phyloP scores from a whole-genome alignment of 2,329 filamentous ascomycete species.

The Zymoseptoria passerinii region DNA sequence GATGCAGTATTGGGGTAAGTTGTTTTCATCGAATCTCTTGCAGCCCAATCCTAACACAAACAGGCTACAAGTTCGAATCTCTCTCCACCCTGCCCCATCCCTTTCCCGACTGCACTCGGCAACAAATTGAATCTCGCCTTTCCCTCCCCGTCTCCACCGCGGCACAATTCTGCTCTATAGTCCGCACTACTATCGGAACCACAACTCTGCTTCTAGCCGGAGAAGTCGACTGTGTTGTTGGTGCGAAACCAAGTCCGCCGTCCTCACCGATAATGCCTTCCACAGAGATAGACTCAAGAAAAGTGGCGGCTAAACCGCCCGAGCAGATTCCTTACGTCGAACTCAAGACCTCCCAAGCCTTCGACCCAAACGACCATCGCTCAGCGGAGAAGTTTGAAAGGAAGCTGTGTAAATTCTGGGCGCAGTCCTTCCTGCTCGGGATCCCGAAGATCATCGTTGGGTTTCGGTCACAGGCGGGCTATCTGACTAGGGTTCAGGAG shows the following conservation, averaged over 20 bases:
- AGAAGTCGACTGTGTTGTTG: slow-evolving; percentile 91
- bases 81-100: slow-evolving; percentile 65
- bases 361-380: slow-evolving; percentile 44
- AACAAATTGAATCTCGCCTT: slow-evolving; percentile 70
- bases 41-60: too few species aligned
- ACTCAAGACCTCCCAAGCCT: slow-evolving; percentile 65
- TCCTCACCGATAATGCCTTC: neutral
- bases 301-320: slow-evolving; percentile 34
- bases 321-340: slow-evolving; percentile 86
- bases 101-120: slow-evolving; percentile 64
- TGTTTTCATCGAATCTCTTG: slow-evolving; percentile 3
- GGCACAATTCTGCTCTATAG: slow-evolving; percentile 91
- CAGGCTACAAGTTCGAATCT: slow-evolving; percentile 95
- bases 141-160: slow-evolving; percentile 72
- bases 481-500: slow-evolving; percentile 65
- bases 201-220: slow-evolving; percentile 72
- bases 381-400: slow-evolving; percentile 73
- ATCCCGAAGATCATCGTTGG: slow-evolving; percentile 89
- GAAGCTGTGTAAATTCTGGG: slow-evolving; percentile 87
- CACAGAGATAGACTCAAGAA: slow-evolving; percentile 27
- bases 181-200: slow-evolving; percentile 76
- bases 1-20: slow-evolving; percentile 84
- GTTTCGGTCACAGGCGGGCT: slow-evolving; percentile 66
- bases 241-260: slow-evolving; percentile 55
- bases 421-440: slow-evolving; percentile 87